phyloP scores from a whole-genome alignment of 495 filamentous ascomycete species.

The Aspergillus avenaceus region DNA sequence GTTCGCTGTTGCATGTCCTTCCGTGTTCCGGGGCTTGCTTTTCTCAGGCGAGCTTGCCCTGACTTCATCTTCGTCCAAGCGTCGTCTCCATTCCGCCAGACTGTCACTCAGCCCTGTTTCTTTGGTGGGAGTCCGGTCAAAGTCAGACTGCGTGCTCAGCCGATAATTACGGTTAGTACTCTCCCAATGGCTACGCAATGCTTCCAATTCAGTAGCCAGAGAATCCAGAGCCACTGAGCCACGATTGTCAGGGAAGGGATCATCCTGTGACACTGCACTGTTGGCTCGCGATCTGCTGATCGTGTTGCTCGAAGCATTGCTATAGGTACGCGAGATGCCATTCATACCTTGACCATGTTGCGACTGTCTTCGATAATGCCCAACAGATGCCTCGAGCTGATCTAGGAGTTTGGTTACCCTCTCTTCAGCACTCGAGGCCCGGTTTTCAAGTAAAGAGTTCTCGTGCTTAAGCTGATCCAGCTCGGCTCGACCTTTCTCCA shows the following conservation, averaged over 20 bases:
- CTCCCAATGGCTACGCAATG: conserved; percentile 88
- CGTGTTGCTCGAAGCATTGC: conserved; percentile 43
- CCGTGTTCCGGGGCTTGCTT: conserved; percentile 22
- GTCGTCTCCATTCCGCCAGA: conserved; percentile 69
- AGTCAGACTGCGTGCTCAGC: conserved; percentile 78
- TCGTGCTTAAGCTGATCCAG: conserved; percentile 79
- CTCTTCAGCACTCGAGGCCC: conserved; percentile 84
- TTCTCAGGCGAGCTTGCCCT: conserved; percentile 25
- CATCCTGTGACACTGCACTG: conserved; percentile 51
- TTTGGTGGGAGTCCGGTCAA: conserved; percentile 63
- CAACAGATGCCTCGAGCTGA: conserved; percentile 88
- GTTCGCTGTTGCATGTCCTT: conserved; percentile 22
- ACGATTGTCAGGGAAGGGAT: conserved; percentile 60
- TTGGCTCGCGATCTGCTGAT: conserved; percentile 33
- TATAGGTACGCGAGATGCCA: conserved; percentile 40
- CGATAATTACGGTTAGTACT: conserved; percentile 92
- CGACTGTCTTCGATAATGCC: conserved; percentile 85
- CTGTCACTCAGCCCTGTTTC: conserved; percentile 59
- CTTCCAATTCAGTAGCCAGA: conserved; percentile 85
- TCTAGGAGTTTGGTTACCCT: conserved; percentile 90
- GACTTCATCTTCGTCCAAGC: conserved; percentile 61
- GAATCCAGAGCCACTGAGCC: conserved; percentile 86
- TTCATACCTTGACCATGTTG: conserved; percentile 43
- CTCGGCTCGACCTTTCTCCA: conserved; percentile 59
- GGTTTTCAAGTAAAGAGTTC: conserved; percentile 71